Evolutionary conservation across 2,329 filamentous ascomycete genomes (phyloP), one percentile per base, ranked within the genome.

Genomic region (Paraconiothyrium sp.): DNA sequence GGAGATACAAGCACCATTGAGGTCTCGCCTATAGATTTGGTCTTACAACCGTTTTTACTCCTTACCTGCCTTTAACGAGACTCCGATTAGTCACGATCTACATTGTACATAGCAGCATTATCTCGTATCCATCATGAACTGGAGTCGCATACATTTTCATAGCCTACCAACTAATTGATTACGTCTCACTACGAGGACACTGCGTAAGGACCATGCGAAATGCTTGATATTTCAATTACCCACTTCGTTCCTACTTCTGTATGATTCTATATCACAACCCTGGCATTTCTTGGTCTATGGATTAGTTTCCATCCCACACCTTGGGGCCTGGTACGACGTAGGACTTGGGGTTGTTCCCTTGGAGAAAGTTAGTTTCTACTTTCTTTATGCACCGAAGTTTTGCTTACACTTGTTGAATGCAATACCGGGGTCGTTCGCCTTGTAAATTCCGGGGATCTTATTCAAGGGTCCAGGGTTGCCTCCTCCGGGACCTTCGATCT

Each of bases 381-480:
- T 37, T 14, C 8, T 37, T 20, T 20, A 20, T 22, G 41, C 9
- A 32, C 27, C n/a, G 9, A n/a, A 9, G 13, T 14, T 14, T 16
- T 16, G 41, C 50, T 52, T 41, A 52, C 50, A 76, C 65, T 77
- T 84, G 70, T 84, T 82, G 67, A 84, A 80, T 37, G 80, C 75
- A 66, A 85, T 83, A 43, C 83, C 83, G 2, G 82, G 80, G 71
- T 85, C 83, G 55, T 66, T 78, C 2, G 80, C 73, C 32, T 74
- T 80, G 73, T 85, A 86, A 1, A 82, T 78, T 14, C 84, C 83
- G 0, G 83, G 84, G 65, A 85, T 82, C 58, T 79, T 79, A 30
- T 83, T 82, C 71, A 24, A 74, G 60, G 83, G 83, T 4, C 76
- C 76, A 4, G 78, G 82, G 1, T 76, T 81, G 30, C 81, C 81